A percentile compares a stretch with the other conserved stretches of the same genome.
Evolutionary conservation across 2,329 filamentous ascomycete species (phyloP).

Genomic region (Paramyrothecium roridum): DNA sequence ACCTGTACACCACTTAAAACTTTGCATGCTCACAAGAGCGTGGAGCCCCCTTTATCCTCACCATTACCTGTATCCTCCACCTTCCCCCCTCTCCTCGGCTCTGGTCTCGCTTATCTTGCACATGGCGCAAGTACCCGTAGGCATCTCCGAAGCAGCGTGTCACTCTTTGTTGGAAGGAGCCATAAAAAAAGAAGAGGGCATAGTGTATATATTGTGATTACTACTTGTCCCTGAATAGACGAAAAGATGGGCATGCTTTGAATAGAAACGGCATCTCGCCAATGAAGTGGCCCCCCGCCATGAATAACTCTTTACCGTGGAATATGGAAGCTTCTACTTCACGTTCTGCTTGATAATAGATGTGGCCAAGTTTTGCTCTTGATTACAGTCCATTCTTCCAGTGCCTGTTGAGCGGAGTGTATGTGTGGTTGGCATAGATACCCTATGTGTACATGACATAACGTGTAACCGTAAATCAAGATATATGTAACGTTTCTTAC

Average conservation of each 20-base stretch:
- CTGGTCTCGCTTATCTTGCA: not conserved
- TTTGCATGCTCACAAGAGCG: not conserved
- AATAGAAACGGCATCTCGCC: not conserved
- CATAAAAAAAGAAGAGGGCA: not conserved
- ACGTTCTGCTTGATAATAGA: too few species aligned
- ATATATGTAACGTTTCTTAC: not conserved
- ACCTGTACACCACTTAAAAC: not conserved
- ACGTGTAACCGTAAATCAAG: too few species aligned
- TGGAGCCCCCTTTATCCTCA: not conserved
- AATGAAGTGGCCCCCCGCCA: not conserved
- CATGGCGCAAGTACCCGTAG: not conserved
- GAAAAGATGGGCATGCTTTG: not conserved
- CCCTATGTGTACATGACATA: too few species aligned
- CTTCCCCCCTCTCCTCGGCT: too few species aligned
- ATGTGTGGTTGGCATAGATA: not conserved
- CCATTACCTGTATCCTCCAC: not conserved
- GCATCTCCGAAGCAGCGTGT: not conserved
- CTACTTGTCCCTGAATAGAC: not conserved
- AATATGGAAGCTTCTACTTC: too few species aligned
- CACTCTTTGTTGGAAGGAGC: not conserved
- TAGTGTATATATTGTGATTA: not conserved
- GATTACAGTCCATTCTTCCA: too few species aligned
- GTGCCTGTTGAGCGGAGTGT: not conserved
- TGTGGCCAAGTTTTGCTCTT: too few species aligned
- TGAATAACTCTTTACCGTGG: not conserved